A percentile compares a stretch with the other conserved stretches of the same genome.
Evolutionary conservation across 2,329 filamentous ascomycete genomes (phyloP).

Genomic region (Aspergillus aculeatinus): DNA sequence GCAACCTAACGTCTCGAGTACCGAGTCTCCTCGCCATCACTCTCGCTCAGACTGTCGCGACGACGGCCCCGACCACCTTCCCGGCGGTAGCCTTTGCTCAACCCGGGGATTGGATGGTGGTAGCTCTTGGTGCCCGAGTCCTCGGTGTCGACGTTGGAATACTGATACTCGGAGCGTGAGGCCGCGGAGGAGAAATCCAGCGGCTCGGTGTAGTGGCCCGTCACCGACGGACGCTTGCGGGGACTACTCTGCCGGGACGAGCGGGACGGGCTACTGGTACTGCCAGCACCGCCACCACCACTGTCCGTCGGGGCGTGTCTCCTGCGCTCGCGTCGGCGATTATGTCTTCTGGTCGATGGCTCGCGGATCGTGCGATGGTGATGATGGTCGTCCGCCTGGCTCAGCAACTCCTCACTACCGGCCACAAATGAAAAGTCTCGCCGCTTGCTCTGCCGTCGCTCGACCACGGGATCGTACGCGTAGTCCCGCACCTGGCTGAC

Average conservation of each 20-base stretch:
- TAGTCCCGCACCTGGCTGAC: constrained; percentile 51
- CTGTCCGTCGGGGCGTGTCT: constrained; percentile 19
- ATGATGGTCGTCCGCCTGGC: constrained; percentile 41
- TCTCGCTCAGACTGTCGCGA: constrained; percentile 56
- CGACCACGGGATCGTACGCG: constrained; percentile 24
- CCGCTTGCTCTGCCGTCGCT: constrained; percentile 20
- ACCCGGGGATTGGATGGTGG: constrained; percentile 56
- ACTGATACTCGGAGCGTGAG: constrained; percentile 41
- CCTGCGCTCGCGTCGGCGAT: constrained; percentile 32
- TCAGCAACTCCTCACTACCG: constrained; percentile 47
- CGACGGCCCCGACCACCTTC: constrained; percentile 41
- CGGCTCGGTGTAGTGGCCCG: constrained; percentile 45
- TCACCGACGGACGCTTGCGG: constrained; percentile 36
- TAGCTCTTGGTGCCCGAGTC: constrained; percentile 55
- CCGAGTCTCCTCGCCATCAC: constrained; percentile 42
- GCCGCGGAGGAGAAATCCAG: constrained; percentile 44
- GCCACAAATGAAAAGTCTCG: constrained; percentile 52
- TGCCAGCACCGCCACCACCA: constrained; percentile 1
- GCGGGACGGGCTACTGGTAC: constrained; percentile 15
- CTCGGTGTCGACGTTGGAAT: constrained; percentile 43
- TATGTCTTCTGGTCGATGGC: constrained; percentile 30
- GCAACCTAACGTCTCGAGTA: not conserved
- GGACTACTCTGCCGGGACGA: constrained; percentile 37
- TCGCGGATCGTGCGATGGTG: constrained; percentile 25
- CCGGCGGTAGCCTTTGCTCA: constrained; percentile 48